Conservation (phyloP, 768 basidiomycete species). For the Trametes sanguinea region DNA sequence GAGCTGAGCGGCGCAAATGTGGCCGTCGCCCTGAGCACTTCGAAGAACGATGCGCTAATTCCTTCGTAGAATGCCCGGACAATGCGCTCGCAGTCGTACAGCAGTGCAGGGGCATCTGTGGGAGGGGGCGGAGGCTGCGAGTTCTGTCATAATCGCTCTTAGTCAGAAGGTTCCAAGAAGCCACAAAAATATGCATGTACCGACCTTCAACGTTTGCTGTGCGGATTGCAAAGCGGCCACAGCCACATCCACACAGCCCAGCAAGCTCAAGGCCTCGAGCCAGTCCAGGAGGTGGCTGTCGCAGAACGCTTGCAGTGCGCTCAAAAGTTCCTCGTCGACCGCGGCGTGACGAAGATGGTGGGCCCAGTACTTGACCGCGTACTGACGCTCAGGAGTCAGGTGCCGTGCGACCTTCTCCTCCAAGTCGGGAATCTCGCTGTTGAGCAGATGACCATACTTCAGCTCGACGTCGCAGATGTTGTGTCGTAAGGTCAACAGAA, state of each 20-base stretch:
- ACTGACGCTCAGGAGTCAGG: slow-evolving; percentile 23
- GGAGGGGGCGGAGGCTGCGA: no score
- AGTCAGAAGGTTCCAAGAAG: no score
- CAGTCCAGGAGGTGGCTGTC: slow-evolving; percentile 25
- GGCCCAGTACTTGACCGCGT: slow-evolving; percentile 20
- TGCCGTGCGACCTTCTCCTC: neutral
- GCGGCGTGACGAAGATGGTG: slow-evolving; percentile 18
- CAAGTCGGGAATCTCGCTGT: slow-evolving; percentile 7
- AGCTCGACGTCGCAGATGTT: slow-evolving; percentile 6
- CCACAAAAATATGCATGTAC: no score
- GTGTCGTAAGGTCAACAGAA: neutral
- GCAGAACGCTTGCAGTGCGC: slow-evolving; percentile 11
- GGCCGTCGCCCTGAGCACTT: no score
- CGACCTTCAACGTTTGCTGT: no score
- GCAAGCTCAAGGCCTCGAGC: slow-evolving; percentile 23
- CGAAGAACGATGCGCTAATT: no score
- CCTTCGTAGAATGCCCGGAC: no score
- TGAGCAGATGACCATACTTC: neutral
- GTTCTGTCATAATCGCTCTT: neutral
- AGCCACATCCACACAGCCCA: neutral
- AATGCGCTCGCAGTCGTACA: no score
- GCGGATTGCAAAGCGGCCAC: no score
- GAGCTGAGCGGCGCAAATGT: no score
- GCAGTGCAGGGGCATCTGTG: no score
- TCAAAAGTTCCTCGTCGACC: neutral